Base-by-base conservation (phyloP, 1,284 basidiomycete genomes). In the Cystobasidium sp. region DNA sequence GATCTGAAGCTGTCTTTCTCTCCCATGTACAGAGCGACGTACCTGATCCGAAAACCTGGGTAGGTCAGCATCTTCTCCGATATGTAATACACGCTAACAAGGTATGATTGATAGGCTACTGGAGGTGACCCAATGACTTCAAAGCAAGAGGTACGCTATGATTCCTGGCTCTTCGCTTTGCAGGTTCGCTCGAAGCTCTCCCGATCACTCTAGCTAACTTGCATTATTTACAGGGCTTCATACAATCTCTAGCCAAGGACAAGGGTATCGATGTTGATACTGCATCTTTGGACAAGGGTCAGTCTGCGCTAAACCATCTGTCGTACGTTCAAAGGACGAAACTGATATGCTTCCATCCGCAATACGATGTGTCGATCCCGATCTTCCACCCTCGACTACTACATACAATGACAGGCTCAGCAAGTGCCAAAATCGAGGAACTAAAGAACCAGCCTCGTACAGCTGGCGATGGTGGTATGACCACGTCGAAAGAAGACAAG, bases 41-140 rank as follows among this genome's bases (percentile, higher is more conserved):
- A 20, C 70, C 70, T 24, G 70, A 73, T 66, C 62, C 70, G 10
- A 73, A 65, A 41, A 73, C 70, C 31, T 73, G 70, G 70, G 69
- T 71, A 31, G 37, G 68, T 56, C 31, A 18, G 41, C 14, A 37
- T 20, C 22, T 43, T 58, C 10, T n/a, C 31, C 39, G 43, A 6
- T 5, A 12, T 52, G 22, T 20, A 20, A 16, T 12, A 12, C 52
- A 20, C 39, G 39, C n/a, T 41, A 16, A n/a, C 51, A 52, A 53
- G 46, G 43, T 20, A 4, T 20, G 20, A 18, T n/a, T 20, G 14
- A 16, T 24, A 66, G 70, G 70, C 70, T 31, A 73, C 70, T 37
- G 70, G 70, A 18, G 62, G 62, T 31, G 70, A 73, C 24, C 51
- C 70, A 20, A 73, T 73, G 70, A 73, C 70, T 9, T 44, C 56